These are phyloP conservation scores for Diutina ranongensis DNA, from an alignment of 1,139 yeast species.

Conservation along the genomic window DNA sequence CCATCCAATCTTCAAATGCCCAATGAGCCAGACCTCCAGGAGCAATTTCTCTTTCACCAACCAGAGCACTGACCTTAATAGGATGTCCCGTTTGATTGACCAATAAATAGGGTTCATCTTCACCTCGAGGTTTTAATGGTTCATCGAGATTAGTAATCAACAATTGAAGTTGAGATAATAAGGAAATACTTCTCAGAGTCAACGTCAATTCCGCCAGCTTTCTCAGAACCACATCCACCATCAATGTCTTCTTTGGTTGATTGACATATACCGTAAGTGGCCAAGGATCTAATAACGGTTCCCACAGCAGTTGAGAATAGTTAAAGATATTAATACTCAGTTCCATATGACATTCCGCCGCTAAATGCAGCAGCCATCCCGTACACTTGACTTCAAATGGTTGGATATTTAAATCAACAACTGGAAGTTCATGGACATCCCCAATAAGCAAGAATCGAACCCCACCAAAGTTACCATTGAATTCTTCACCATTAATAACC, in stretches of 20 bases:
- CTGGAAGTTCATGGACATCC: slow-evolving; percentile 88
- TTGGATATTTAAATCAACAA: slow-evolving; percentile 66
- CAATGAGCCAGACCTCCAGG: slow-evolving; percentile 55
- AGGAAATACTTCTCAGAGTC: slow-evolving; percentile 71
- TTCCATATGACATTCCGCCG: slow-evolving; percentile 59
- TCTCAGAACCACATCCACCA: slow-evolving; percentile 57
- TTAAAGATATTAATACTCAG: slow-evolving; percentile 74
- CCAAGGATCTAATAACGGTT: slow-evolving; percentile 87
- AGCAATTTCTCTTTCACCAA: slow-evolving; percentile 16
- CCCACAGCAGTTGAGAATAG: slow-evolving; percentile 92
- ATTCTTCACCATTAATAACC: slow-evolving; percentile 58
- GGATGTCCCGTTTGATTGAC: slow-evolving; percentile 79
- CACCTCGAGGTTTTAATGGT: slow-evolving; percentile 55
- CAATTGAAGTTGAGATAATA: slow-evolving; percentile 55
- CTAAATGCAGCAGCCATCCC: slow-evolving; percentile 86
- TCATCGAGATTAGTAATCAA: slow-evolving; percentile 41
- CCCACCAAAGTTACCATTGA: slow-evolving; percentile 68
- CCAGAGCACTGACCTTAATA: slow-evolving; percentile 31
- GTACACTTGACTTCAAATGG: slow-evolving; percentile 64
- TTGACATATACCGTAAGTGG: slow-evolving; percentile 60
- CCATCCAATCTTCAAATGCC: slow-evolving; percentile 94
- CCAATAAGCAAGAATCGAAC: slow-evolving; percentile 81
- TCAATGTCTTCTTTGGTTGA: slow-evolving; percentile 23
- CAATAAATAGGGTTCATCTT: slow-evolving; percentile 72
- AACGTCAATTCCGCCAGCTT: slow-evolving; percentile 70